A percentile compares a stretch with the other conserved stretches of the same genome.
Evolutionary conservation across 179 eudicot genomes (phyloP).

Genomic region (Pouteria campechiana): DNA sequence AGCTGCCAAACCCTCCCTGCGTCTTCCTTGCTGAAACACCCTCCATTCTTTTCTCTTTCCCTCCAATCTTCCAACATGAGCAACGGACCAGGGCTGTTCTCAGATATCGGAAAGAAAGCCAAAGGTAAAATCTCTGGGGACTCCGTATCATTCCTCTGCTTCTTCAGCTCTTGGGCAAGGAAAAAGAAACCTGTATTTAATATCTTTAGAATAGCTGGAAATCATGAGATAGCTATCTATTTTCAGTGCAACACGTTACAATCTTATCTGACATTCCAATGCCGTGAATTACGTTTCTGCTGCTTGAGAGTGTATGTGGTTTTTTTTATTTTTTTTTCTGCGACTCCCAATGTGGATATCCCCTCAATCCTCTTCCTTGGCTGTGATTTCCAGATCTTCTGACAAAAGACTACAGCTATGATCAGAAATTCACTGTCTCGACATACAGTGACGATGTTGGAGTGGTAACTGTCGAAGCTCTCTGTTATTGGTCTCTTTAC

Average conservation of each 20-base stretch:
- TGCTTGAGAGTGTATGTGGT: not conserved
- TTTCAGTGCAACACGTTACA: no score
- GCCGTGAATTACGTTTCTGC: not conserved
- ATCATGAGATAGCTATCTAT: no score
- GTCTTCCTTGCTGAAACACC: no score
- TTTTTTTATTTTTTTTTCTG: no score
- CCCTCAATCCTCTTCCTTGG: no score
- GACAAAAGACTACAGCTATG: conserved; percentile 60
- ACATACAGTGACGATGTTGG: conserved; percentile 71
- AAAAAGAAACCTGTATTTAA: no score
- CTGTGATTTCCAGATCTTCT: conserved; percentile 51
- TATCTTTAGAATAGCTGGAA: no score
- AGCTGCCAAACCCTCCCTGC: no score
- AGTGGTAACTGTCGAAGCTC: conserved; percentile 35
- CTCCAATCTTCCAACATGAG: conserved; percentile 30
- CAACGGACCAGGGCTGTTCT: conserved; percentile 84
- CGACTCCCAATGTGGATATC: no score
- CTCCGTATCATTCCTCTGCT: not conserved
- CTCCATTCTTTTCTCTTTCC: conserved; percentile 8
- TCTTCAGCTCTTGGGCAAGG: no score
- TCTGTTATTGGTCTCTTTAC: not conserved
- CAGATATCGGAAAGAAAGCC: conserved; percentile 88
- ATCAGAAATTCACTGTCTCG: conserved; percentile 80
- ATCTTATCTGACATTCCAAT: not conserved
- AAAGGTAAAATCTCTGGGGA: conserved; percentile 35